Evolutionary conservation across 495 filamentous ascomycete species (phyloP), one percentile per base, ranked within the genome.

Genomic region (Penicillium parvum): DNA sequence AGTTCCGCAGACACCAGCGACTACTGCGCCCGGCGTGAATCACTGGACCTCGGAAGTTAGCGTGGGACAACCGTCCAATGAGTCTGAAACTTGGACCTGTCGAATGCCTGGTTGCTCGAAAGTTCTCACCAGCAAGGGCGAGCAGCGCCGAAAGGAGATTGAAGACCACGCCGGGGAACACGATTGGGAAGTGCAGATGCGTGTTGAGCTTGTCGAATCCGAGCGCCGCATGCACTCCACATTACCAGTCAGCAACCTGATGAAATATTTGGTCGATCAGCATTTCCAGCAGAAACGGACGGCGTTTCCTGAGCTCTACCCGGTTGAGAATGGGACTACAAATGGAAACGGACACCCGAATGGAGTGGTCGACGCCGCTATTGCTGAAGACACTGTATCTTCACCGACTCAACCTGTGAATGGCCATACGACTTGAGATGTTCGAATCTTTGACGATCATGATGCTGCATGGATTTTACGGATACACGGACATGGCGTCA

Each of bases 31-130:
- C 6, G 37, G 40, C 14, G 40, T 52, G 15, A 55, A 56, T 7
- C 28, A 30, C 10, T 64, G 61, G 23, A 47, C 47, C 35, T 35
- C 73, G 68, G 14, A 74, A 64, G 22, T 69, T 56, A 39, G 64
- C 55, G 1, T 65, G 65, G 15, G 68, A 1, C 50, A 50, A 6
- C 23, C 30, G 5, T 17, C 39, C 4, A 45, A 37, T 16, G 50
- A 43, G n/a, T 74, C 73, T 32, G 79, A 84, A 33, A 75, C 76
- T 1, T 91, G 86, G 85, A 67, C 65, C 8, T 94, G 88, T 54
- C 74, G 76, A 20, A 74, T 86, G 41, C 77, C 79, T 23, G 84
- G 75, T 19, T 94, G 88, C 58, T 57, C 58, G 19, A 77, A 81
- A 40, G 74, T 88, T 16, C 73, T 77, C 51, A 74, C 70, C 19